phyloP scores from a whole-genome alignment of 805 yeast species.

The Debaryomyces castellii region DNA sequence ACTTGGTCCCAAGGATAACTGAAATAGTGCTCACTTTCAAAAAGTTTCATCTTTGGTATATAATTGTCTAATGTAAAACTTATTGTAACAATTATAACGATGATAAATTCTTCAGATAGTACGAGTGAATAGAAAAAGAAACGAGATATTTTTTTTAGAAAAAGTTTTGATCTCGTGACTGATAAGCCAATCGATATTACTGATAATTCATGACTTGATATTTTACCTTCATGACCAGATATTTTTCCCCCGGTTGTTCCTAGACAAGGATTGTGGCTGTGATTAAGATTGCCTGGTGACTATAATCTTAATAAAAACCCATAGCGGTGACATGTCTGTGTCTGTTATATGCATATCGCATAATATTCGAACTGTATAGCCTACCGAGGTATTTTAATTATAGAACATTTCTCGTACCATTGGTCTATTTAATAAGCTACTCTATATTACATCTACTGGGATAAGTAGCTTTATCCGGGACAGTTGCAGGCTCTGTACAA shows the following conservation, averaged over 20 bases:
- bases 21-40: constrained; percentile 67
- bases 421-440: background rate
- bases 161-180: background rate
- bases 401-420: background rate
- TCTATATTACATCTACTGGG: background rate
- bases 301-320: too few relatives aligned
- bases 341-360: too few relatives aligned
- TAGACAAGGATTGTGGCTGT: too few relatives aligned
- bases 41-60: constrained; percentile 63
- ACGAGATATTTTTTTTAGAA: background rate
- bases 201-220: background rate
- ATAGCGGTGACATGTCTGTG: too few relatives aligned
- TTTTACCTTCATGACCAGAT: background rate
- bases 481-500: too few relatives aligned
- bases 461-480: background rate
- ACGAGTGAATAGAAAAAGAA: background rate
- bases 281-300: too few relatives aligned
- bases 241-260: background rate
- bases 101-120: background rate
- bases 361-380: too few relatives aligned
- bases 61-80: background rate
- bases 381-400: background rate
- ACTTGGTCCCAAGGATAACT: constrained; percentile 92
- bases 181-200: constrained; percentile 1
- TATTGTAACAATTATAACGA: background rate